phyloP scores from a whole-genome alignment of 2,329 filamentous ascomycete genomes.

The Xylariaceae sp. region DNA sequence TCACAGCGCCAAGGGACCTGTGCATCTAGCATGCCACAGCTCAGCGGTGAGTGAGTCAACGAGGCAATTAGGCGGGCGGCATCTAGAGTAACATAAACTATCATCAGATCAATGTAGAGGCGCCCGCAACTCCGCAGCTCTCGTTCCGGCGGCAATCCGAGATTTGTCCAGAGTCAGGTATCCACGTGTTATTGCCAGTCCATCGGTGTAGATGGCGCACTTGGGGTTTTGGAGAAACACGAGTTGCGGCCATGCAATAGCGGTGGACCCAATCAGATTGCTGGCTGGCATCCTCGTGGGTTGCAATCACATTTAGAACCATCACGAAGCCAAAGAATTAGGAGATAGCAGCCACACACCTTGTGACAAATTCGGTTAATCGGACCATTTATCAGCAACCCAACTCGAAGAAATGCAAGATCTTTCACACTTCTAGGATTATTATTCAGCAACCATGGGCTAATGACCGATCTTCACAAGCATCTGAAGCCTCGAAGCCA shows the following conservation, averaged over 20 bases:
- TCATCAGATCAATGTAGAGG: conserved; percentile 18
- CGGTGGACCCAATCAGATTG: conserved; percentile 15
- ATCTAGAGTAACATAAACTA: conserved; percentile 12
- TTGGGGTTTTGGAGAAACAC: conserved; percentile 8
- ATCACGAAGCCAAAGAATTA: not conserved
- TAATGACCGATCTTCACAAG: not conserved
- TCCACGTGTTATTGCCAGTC: conserved; percentile 27
- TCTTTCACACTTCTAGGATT: conserved; percentile 5
- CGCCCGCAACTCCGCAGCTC: conserved; percentile 19
- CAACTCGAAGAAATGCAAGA: conserved; percentile 2
- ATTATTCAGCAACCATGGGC: conserved; percentile 20
- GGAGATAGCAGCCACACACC: not conserved
- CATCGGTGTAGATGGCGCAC: not conserved
- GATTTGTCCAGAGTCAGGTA: conserved; percentile 17
- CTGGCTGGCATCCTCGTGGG: not conserved
- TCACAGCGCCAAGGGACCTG: conserved; percentile 19
- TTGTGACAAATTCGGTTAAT: conserved; percentile 22
- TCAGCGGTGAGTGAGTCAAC: conserved; percentile 26
- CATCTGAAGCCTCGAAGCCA: conserved; percentile 3
- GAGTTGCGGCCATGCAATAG: conserved; percentile 12
- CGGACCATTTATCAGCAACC: conserved; percentile 14
- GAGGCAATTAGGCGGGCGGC: conserved; percentile 16
- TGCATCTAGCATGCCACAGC: conserved; percentile 18
- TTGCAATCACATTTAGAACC: not conserved
- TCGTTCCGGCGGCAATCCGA: conserved; percentile 15